Percentiles rank a stretch among this genome's conserved stretches.
These are phyloP conservation scores for Fusarium denticulatum DNA, from an alignment of 2,329 filamentous ascomycete species.

Conservation along the genomic window DNA sequence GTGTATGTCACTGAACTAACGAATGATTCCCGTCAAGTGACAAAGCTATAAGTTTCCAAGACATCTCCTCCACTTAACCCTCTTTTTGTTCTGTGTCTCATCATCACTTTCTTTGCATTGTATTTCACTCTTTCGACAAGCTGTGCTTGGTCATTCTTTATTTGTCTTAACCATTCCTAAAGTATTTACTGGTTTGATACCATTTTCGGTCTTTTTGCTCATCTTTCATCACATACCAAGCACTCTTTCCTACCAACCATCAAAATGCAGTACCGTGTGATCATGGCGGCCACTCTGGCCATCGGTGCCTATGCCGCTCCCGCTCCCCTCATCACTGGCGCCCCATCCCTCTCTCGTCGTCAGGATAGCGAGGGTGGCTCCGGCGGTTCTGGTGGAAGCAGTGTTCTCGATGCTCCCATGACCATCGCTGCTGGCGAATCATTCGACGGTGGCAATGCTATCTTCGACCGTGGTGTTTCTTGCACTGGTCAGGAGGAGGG, in stretches of 20 bases:
- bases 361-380: slow-evolving; percentile 14
- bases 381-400: slow-evolving; percentile 22
- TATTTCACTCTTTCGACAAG: slow-evolving; percentile 40
- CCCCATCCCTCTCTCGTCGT: slow-evolving; percentile 32
- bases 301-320: slow-evolving; percentile 37
- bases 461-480: slow-evolving; percentile 43
- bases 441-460: slow-evolving; percentile 45
- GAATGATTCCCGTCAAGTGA: slow-evolving; percentile 13
- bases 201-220: not conserved
- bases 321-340: slow-evolving; percentile 32
- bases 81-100: slow-evolving; percentile 16
- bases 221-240: not conserved
- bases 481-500: slow-evolving; percentile 43
- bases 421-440: slow-evolving; percentile 41
- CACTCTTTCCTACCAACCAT: not conserved
- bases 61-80: not conserved
- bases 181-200: slow-evolving; percentile 40
- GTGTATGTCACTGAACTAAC: slow-evolving; percentile 2
- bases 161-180: slow-evolving; percentile 1
- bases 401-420: slow-evolving; percentile 38
- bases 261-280: slow-evolving; percentile 45
- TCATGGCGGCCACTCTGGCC: slow-evolving; percentile 40
- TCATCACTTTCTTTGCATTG: slow-evolving; percentile 31
- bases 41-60: slow-evolving; percentile 27
- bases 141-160: slow-evolving; percentile 41